Percentiles rank a stretch among this genome's conserved stretches.
These are phyloP conservation scores for Phytophthora pinifolia DNA, from an alignment of 352 stramenopile genomes.

Conservation along the genomic window DNA sequence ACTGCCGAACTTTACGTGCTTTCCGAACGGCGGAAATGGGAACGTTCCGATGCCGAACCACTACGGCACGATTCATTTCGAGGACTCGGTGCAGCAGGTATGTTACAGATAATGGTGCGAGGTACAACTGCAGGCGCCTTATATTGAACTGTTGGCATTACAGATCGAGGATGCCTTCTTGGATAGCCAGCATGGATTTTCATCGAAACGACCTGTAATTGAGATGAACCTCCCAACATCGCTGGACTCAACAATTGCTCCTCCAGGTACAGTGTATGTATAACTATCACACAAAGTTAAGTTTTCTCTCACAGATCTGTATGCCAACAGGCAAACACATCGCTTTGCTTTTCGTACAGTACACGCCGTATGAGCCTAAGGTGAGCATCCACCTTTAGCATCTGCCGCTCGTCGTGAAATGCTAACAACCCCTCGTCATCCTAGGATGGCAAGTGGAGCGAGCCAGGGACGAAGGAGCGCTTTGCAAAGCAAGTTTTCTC, in stretches of 20 bases:
- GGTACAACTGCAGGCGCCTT: background rate
- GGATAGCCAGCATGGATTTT: conserved; percentile 71
- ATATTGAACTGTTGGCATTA: background rate
- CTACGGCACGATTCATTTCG: conserved; percentile 90
- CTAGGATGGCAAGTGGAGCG: conserved; percentile 77
- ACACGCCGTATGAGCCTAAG: conserved; percentile 87
- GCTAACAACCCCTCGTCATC: background rate
- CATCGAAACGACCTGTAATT: conserved; percentile 80
- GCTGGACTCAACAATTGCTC: conserved; percentile 76
- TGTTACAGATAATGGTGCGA: background rate
- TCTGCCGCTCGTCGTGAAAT: background rate
- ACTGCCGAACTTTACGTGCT: conserved; percentile 84
- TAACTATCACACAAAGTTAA: background rate
- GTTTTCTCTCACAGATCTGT: background rate
- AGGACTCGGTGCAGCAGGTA: conserved; percentile 71
- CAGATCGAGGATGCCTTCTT: conserved; percentile 90
- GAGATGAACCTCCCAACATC: conserved; percentile 92
- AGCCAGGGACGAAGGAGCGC: conserved; percentile 68
- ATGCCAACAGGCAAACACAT: conserved; percentile 76
- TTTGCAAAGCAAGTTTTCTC: conserved; percentile 87
- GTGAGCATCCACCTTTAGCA: conserved; percentile 18
- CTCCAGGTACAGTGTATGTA: conserved; percentile 43
- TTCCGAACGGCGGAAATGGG: conserved; percentile 63
- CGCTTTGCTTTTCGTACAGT: conserved; percentile 91
- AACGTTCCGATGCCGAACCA: conserved; percentile 76